Base-by-base conservation (phyloP, 2,329 filamentous ascomycete species). In the Stachybotrys chartarum region DNA sequence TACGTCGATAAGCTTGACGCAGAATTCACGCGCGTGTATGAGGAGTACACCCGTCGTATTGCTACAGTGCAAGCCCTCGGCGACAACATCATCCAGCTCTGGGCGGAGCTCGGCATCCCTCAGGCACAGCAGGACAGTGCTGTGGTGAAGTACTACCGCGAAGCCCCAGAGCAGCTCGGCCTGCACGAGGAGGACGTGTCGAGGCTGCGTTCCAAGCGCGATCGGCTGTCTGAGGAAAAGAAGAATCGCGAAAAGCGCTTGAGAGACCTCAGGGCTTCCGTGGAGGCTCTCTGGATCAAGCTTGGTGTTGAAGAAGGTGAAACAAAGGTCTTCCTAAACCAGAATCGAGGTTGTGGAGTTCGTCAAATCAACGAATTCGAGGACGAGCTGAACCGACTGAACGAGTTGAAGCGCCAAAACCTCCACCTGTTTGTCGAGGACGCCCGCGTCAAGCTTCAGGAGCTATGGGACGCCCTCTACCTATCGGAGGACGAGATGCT, bases 401-500 rank as follows among this genome's bases (percentile, higher is more conserved):
- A 95, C 62, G 92, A 97, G 70, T 80, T 97, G 56, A 99, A 99
- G 78, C 82, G 88, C 64, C 90, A 99, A 69, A 97, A 99, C 65
- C 79, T 99, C 59, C 92, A 97, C 68, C 74, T 97, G 5, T 99
- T 99, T 65, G 91, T 99, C 11, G 94, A 97, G 69, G 94, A 99
- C 74, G 88, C 93, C 18, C 84, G 95, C 46, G 89, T 85, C 73
- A 90, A 90, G 68, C 80, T 99, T 11, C 93, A 97, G 70, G 92
- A 95, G 66, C 83, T 99, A 0, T 99, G 95, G 94, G 94, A 99
- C 68, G 80, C 84, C 0, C 76, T 99, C 1, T 97, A 94, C 75
- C 92, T 95, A 67, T 96, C 90, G 0, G 94, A 99, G 68, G 94
- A 99, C 66, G 94, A 99, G 74, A 97, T 97, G 92, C 83, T 97